phyloP scores from a whole-genome alignment of 2,329 filamentous ascomycete genomes.

The Pseudogymnoascus sp. region DNA sequence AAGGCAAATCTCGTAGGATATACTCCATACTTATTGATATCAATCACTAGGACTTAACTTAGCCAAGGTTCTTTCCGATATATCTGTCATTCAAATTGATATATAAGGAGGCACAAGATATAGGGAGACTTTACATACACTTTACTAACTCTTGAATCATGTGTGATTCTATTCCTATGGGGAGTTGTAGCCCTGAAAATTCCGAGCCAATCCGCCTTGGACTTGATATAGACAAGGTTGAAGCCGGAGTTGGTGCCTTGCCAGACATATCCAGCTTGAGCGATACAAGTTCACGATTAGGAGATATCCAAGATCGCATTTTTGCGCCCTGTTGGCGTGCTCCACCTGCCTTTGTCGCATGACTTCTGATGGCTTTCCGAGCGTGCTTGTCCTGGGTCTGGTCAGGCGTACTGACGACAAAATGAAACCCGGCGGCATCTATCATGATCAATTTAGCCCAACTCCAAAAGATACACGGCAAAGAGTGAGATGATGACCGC shows the following conservation, averaged over 20 bases:
- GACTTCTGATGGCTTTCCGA: neutral
- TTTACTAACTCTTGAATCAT: neutral
- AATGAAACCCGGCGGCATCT: neutral
- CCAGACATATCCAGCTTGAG: neutral
- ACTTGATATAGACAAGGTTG: neutral
- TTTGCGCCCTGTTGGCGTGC: neutral
- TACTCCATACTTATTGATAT: neutral
- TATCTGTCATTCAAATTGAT: too few relatives aligned
- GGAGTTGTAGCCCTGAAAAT: neutral
- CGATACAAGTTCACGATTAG: neutral
- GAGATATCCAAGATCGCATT: neutral
- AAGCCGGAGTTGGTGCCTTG: neutral
- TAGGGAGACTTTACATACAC: neutral
- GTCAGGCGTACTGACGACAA: neutral
- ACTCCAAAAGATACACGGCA: neutral
- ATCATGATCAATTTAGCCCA: neutral
- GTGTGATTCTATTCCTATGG: neutral
- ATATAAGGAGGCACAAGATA: neutral
- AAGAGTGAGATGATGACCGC: neutral
- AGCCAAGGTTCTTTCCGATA: neutral
- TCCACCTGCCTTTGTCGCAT: neutral
- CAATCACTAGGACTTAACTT: neutral
- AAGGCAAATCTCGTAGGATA: neutral
- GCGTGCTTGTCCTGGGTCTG: neutral
- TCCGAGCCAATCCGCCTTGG: neutral